These are phyloP conservation scores for Fusarium sp. DNA, from an alignment of 2,329 filamentous ascomycete genomes.

Conservation along the genomic window DNA sequence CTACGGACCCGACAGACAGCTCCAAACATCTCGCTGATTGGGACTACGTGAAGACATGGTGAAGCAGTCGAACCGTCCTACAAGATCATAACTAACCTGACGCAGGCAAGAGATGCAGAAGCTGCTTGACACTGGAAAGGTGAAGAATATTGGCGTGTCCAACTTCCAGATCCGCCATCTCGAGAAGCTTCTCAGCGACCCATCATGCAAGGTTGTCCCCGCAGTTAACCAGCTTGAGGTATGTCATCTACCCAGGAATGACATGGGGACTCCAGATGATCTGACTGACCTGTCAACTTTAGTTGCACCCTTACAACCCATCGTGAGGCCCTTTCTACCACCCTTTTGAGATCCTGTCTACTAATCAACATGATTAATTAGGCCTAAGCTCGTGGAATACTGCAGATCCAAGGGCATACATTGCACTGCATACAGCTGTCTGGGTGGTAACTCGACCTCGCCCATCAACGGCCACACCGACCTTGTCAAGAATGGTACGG, in stretches of 20 bases:
- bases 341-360: too few relatives aligned
- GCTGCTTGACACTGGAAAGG: conserved; percentile 74
- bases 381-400: conserved; percentile 15
- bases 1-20: conserved; percentile 19
- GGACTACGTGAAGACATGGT: conserved; percentile 28
- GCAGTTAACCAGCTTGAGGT: conserved; percentile 85
- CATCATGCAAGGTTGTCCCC: conserved; percentile 67
- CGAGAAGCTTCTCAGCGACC: conserved; percentile 77
- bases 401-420: conserved; percentile 26
- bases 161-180: conserved; percentile 85
- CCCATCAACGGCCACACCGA: conserved; percentile 16
- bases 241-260: conserved; percentile 42
- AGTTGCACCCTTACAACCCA: conserved; percentile 23
- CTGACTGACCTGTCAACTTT: not conserved
- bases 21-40: conserved; percentile 38
- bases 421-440: conserved; percentile 22
- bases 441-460: conserved; percentile 18
- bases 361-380: not conserved
- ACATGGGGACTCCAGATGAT: not conserved
- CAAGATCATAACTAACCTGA: not conserved
- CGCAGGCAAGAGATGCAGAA: conserved; percentile 71
- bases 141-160: conserved; percentile 82
- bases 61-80: not conserved
- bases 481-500: conserved; percentile 1
- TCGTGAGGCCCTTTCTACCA: conserved; percentile 3